A percentile compares a stretch with the other conserved stretches of the same genome.
phyloP scores from a whole-genome alignment of 2,329 filamentous ascomycete genomes.

The Claviceps digitariae region DNA sequence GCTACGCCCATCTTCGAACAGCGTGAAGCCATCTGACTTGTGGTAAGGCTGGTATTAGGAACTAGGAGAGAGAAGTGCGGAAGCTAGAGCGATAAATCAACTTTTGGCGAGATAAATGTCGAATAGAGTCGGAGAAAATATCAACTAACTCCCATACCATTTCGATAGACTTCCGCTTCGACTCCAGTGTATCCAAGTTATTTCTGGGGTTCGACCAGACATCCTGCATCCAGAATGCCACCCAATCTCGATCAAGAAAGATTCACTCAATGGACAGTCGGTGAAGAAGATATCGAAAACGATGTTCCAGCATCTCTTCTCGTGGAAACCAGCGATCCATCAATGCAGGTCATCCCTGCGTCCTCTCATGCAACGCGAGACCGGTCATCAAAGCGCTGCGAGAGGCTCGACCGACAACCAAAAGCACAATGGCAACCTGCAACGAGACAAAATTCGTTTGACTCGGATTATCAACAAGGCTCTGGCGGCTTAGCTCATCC shows the following conservation, averaged over 20 bases:
- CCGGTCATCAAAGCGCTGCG: background rate
- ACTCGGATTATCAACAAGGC: slow-evolving; percentile 22
- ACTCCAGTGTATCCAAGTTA: slow-evolving; percentile 32
- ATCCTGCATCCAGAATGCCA: slow-evolving; percentile 4
- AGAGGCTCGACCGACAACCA: slow-evolving; percentile 12
- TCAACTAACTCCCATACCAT: slow-evolving; percentile 36
- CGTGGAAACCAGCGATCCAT: slow-evolving; percentile 34
- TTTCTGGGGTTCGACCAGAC: slow-evolving; percentile 23
- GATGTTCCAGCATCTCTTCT: slow-evolving; percentile 52
- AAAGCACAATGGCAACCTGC: slow-evolving; percentile 42
- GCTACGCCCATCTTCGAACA: background rate
- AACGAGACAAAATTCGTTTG: slow-evolving; percentile 37
- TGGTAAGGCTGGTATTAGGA: background rate
- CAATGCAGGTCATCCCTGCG: background rate
- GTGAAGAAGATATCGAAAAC: slow-evolving; percentile 40
- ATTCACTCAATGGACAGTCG: slow-evolving; percentile 12
- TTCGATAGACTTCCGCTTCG: slow-evolving; percentile 33
- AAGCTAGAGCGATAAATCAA: background rate
- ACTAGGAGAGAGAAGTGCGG: background rate
- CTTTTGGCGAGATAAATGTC: background rate
- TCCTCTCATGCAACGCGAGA: background rate
- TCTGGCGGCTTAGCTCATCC: slow-evolving; percentile 9
- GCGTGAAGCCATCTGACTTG: background rate
- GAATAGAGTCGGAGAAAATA: slow-evolving; percentile 29
- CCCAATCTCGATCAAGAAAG: background rate